Percentiles rank a stretch among this genome's conserved stretches.
Conservation (phyloP, 495 filamentous ascomycete species). For the Penicillium canariense region DNA sequence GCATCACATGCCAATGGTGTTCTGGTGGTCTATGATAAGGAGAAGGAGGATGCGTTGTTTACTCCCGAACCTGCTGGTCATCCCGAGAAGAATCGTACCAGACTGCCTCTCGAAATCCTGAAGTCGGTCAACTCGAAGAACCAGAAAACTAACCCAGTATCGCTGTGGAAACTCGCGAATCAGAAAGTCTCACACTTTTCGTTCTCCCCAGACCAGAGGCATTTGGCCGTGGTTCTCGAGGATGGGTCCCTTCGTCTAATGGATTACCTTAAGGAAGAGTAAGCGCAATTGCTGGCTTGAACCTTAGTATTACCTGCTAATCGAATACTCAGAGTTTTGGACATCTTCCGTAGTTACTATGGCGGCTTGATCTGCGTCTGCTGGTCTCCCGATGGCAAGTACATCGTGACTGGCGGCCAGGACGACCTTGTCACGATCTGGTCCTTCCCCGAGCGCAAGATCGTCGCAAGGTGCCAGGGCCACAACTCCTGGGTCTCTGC, state of each 20-base stretch:
- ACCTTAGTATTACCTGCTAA: conserved; percentile 10
- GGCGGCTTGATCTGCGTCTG: conserved; percentile 88
- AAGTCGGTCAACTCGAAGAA: conserved; percentile 92
- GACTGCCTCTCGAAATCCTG: conserved; percentile 56
- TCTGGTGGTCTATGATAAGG: conserved; percentile 96
- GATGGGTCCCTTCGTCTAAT: conserved; percentile 87
- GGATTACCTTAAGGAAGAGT: conserved; percentile 90
- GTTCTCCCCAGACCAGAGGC: conserved; percentile 80
- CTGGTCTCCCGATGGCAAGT: conserved; percentile 97
- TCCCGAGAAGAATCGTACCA: conserved; percentile 45
- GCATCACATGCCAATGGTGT: conserved; percentile 91
- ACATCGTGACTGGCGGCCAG: conserved; percentile 91
- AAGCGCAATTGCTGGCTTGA: conserved; percentile 28
- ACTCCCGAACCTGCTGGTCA: conserved; percentile 50
- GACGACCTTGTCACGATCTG: conserved; percentile 95
- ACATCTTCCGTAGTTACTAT: conserved; percentile 88
- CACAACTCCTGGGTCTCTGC: conserved; percentile 94
- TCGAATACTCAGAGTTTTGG: conserved; percentile 58
- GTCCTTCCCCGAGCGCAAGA: conserved; percentile 76
- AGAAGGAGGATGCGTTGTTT: conserved; percentile 90
- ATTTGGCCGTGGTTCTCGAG: conserved; percentile 90
- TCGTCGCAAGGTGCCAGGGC: conserved; percentile 89
- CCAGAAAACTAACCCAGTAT: conserved; percentile 89
- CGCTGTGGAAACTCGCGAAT: conserved; percentile 86
- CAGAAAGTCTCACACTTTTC: conserved; percentile 85